These are phyloP conservation scores for Leccinum fallax DNA, from an alignment of 1,284 basidiomycete genomes.

Conservation along the genomic window DNA sequence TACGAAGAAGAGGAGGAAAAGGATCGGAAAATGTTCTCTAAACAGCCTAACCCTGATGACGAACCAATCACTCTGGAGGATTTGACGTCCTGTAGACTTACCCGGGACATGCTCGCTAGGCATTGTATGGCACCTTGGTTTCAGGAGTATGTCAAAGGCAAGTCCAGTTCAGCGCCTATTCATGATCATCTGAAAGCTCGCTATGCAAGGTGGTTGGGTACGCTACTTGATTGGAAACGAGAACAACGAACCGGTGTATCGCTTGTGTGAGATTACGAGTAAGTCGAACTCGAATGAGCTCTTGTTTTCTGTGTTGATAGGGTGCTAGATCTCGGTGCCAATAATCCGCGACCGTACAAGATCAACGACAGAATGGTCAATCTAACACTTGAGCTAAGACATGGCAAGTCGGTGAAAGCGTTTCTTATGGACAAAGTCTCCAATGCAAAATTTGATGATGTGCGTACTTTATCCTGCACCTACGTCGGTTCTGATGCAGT, in stretches of 20 bases:
- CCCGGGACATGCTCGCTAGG: slow-evolving; percentile 66
- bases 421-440: slow-evolving; percentile 84
- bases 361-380: slow-evolving; percentile 68
- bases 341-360: slow-evolving; percentile 69
- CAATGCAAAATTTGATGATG: slow-evolving; percentile 62
- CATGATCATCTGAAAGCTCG: slow-evolving; percentile 11
- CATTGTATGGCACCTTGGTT: slow-evolving; percentile 74
- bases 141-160: slow-evolving; percentile 76
- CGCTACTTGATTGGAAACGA: slow-evolving; percentile 70
- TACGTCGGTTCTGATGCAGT: slow-evolving; percentile 11
- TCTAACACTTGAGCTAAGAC: slow-evolving; percentile 67
- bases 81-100: slow-evolving; percentile 59
- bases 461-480: slow-evolving; percentile 39
- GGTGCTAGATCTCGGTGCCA: slow-evolving; percentile 42
- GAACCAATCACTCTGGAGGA: slow-evolving; percentile 57
- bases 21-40: slow-evolving; percentile 53
- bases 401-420: slow-evolving; percentile 59
- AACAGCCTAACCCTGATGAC: slow-evolving; percentile 49
- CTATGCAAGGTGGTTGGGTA: slow-evolving; percentile 71
- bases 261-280: slow-evolving; percentile 81
- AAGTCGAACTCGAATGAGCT: slow-evolving; percentile 33
- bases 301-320: slow-evolving; percentile 11
- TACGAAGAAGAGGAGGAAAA: slow-evolving; percentile 71
- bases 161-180: slow-evolving; percentile 18
- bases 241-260: slow-evolving; percentile 66